Percentiles rank a stretch among this genome's conserved stretches.
Evolutionary conservation across 108 stramenopile genomes (phyloP).

Genomic region (Cyclotella kingstonii): DNA sequence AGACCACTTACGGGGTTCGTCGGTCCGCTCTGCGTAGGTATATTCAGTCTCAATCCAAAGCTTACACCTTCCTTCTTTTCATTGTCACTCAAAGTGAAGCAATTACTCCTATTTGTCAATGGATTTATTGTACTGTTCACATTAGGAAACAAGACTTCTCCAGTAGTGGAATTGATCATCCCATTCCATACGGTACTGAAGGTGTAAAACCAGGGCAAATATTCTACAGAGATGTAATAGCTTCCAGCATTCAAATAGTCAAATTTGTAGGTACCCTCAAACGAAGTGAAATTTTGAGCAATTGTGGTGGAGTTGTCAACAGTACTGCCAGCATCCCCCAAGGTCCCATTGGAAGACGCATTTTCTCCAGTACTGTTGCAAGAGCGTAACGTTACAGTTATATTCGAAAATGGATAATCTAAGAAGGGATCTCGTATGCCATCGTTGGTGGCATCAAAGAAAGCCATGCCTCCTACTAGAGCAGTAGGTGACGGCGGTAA

Average conservation of each 20-base stretch:
- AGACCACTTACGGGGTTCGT: background rate
- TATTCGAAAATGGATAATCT: background rate
- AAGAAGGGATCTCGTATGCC: background rate
- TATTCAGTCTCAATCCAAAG: background rate
- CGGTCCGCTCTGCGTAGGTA: background rate
- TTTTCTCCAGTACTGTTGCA: too few species aligned
- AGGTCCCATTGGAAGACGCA: too few species aligned
- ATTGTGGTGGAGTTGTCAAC: background rate
- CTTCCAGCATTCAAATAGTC: background rate
- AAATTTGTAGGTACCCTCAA: background rate
- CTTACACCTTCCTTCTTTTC: too few species aligned
- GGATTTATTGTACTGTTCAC: background rate
- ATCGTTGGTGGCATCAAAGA: slow-evolving; percentile 12
- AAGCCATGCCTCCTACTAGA: background rate
- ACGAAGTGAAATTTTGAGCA: background rate
- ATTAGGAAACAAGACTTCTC: background rate
- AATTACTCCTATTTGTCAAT: background rate
- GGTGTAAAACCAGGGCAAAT: background rate
- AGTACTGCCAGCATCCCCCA: too few species aligned
- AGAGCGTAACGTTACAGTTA: background rate
- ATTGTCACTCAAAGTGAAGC: background rate
- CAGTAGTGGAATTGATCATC: background rate
- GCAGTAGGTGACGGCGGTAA: too few species aligned
- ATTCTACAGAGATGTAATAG: background rate
- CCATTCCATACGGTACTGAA: slow-evolving; percentile 4